Percentiles rank a stretch among this genome's conserved stretches.
phyloP scores from a whole-genome alignment of 768 basidiomycete genomes.

The Trametes punicea region DNA sequence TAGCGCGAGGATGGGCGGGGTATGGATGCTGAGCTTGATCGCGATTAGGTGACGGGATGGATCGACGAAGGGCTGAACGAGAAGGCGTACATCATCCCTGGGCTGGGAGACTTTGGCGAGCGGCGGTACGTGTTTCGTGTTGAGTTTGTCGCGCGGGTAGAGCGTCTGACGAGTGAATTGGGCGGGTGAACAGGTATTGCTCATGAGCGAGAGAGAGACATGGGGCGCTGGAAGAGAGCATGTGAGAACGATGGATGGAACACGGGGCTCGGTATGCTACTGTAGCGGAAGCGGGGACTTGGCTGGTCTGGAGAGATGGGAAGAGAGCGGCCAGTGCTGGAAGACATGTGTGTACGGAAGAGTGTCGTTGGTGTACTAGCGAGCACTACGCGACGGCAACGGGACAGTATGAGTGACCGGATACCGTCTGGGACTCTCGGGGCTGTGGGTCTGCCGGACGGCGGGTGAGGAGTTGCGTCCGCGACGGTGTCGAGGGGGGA shows the following conservation, averaged over 20 bases:
- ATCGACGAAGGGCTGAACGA: conserved; percentile 91
- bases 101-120: conserved; percentile 97
- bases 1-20: conserved; percentile 6
- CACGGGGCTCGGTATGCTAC: neutral
- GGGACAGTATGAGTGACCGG: too few species aligned
- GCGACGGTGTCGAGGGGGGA: too few species aligned
- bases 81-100: conserved; percentile 87
- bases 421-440: too few species aligned
- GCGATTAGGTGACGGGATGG: conserved; percentile 83
- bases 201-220: conserved; percentile 10
- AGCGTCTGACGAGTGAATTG: neutral
- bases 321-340: too few species aligned
- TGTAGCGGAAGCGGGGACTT: neutral
- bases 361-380: too few species aligned
- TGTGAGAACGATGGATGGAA: neutral
- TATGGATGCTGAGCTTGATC: neutral
- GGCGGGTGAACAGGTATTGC: conserved; percentile 13
- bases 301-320: neutral
- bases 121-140: conserved; percentile 50
- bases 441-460: too few species aligned
- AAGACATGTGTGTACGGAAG: neutral
- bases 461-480: too few species aligned
- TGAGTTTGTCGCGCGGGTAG: neutral
- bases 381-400: too few species aligned
- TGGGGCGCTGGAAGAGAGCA: neutral